A percentile compares a stretch with the other conserved stretches of the same genome.
Conservation (phyloP, 257 asterid species). For the Linaria vulgaris region DNA sequence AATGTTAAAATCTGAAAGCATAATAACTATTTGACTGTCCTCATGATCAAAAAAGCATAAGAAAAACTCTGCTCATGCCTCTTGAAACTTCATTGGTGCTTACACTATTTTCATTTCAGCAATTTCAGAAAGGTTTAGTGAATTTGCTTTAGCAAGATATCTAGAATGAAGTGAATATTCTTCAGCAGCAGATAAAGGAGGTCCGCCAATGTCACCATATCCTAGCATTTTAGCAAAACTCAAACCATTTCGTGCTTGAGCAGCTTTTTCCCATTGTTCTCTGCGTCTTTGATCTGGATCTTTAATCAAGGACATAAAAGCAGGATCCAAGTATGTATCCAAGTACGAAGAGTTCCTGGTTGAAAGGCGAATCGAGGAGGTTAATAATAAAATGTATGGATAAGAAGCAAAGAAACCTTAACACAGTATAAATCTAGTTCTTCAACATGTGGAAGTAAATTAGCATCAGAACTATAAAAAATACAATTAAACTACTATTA, state of each 20-base stretch:
- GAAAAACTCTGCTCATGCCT: conserved; percentile 17
- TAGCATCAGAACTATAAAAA: conserved; percentile 18
- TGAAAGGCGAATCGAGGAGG: conserved; percentile 21
- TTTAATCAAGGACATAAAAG: conserved; percentile 86
- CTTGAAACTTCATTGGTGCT: conserved; percentile 34
- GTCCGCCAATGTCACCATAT: conserved; percentile 86
- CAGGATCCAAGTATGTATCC: conserved; percentile 89
- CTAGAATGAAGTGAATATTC: conserved; percentile 93
- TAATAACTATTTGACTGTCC: not conserved
- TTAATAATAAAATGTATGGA: conserved; percentile 1
- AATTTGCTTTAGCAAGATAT: conserved; percentile 93
- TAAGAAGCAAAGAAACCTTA: conserved; percentile 13
- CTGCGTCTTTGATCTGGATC: conserved; percentile 84
- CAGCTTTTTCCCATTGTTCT: conserved; percentile 91
- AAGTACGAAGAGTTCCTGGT: conserved; percentile 69
- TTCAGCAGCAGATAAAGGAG: conserved; percentile 86
- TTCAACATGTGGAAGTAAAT: conserved; percentile 16
- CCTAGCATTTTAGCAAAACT: conserved; percentile 73
- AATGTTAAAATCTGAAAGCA: conserved; percentile 1
- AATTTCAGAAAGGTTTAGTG: conserved; percentile 80
- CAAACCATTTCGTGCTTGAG: conserved; percentile 77
- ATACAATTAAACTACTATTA: not conserved
- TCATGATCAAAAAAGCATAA: conserved; percentile 4
- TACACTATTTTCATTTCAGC: conserved; percentile 96
- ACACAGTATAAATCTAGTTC: conserved; percentile 6